A percentile compares a stretch with the other conserved stretches of the same genome.
phyloP scores from a whole-genome alignment of 352 stramenopile species.

The Stephanocyclus meneghinianus region DNA sequence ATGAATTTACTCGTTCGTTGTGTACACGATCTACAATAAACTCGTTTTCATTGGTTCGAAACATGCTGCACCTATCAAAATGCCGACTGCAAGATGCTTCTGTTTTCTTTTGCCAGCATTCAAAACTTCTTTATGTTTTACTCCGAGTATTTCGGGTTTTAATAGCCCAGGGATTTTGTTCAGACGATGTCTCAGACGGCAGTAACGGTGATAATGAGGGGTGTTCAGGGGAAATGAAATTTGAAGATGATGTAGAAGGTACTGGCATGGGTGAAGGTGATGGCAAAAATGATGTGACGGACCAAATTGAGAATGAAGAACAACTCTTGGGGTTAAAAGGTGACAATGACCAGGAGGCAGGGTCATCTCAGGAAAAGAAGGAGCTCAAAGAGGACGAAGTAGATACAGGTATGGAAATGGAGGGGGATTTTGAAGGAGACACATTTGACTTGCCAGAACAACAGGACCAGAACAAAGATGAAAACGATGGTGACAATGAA shows the following conservation, averaged over 20 bases:
- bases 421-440: constrained; percentile 99
- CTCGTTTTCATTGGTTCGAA: constrained; percentile 52
- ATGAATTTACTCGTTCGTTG: constrained; percentile 46
- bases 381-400: constrained; percentile 88
- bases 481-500: constrained; percentile 89
- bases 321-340: constrained; percentile 98
- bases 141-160: constrained; percentile 95
- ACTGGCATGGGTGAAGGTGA: constrained; percentile 99
- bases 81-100: constrained; percentile 51
- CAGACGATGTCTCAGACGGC: constrained; percentile 87
- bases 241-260: constrained; percentile 97
- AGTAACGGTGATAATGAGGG: constrained; percentile 84
- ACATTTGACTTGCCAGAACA: constrained; percentile 92
- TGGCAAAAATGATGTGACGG: constrained; percentile 97
- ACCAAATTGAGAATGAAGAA: constrained; percentile 99
- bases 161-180: constrained; percentile 94
- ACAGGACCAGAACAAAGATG: constrained; percentile 81
- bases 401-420: constrained; percentile 99
- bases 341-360: constrained; percentile 87
- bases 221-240: constrained; percentile 89
- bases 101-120: constrained; percentile 87
- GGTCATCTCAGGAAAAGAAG: constrained; percentile 87
- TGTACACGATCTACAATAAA: constrained; percentile 56
- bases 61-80: constrained; percentile 54
- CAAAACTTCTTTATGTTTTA: constrained; percentile 94